phyloP scores from a whole-genome alignment of 495 filamentous ascomycete genomes.

The Tuber umbilicatum region DNA sequence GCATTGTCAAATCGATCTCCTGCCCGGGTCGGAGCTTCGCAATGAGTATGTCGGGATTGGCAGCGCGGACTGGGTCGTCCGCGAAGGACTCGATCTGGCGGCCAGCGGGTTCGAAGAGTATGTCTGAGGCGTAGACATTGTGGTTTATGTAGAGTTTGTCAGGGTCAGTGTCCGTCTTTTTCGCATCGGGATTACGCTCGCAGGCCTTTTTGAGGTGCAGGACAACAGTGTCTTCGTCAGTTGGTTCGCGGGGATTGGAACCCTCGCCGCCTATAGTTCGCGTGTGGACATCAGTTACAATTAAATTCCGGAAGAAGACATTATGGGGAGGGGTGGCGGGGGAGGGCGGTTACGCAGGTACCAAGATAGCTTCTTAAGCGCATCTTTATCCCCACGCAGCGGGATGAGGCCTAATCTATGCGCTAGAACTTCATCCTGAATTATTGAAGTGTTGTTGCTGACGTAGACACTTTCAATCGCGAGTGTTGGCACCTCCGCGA shows the following conservation, averaged over 20 bases:
- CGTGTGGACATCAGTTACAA: not conserved
- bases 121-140: slow-evolving; percentile 77
- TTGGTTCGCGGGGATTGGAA: slow-evolving; percentile 43
- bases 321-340: not conserved
- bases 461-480: slow-evolving; percentile 91
- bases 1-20: slow-evolving; percentile 71
- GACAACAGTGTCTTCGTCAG: slow-evolving; percentile 73
- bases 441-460: slow-evolving; percentile 89
- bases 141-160: slow-evolving; percentile 74
- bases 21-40: slow-evolving; percentile 92
- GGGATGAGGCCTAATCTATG: slow-evolving; percentile 86
- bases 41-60: slow-evolving; percentile 84
- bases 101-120: slow-evolving; percentile 67
- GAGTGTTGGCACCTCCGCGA: slow-evolving; percentile 88
- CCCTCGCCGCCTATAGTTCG: slow-evolving; percentile 21
- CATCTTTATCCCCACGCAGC: slow-evolving; percentile 66
- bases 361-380: slow-evolving; percentile 74
- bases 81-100: slow-evolving; percentile 64
- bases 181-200: slow-evolving; percentile 64
- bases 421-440: slow-evolving; percentile 93
- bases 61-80: slow-evolving; percentile 55
- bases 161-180: slow-evolving; percentile 67
- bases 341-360: slow-evolving; percentile 51
- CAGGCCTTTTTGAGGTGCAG: slow-evolving; percentile 68
- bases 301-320: not conserved